Evolutionary conservation across 1,284 basidiomycete species (phyloP).

Genomic region (Moesziomyces sp.): DNA sequence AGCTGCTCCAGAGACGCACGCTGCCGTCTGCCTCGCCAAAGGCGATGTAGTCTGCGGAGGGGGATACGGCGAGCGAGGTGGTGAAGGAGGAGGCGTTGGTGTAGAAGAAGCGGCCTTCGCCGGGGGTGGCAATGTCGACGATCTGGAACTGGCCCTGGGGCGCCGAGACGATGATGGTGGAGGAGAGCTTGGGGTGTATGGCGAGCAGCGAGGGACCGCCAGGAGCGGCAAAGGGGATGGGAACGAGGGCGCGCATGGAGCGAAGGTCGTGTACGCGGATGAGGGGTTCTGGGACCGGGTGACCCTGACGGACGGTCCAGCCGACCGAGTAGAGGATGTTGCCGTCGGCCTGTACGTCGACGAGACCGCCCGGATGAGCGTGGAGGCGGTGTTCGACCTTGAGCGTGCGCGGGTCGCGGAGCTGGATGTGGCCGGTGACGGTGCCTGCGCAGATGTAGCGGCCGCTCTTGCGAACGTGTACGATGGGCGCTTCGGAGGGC

Average conservation of each 20-base stretch:
- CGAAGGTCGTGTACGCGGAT: conserved; percentile 93
- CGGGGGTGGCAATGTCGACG: conserved; percentile 81
- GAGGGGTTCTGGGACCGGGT: conserved; percentile 87
- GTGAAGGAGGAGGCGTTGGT: conserved; percentile 77
- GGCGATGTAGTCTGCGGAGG: conserved; percentile 87
- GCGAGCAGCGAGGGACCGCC: conserved; percentile 88
- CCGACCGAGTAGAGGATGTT: conserved; percentile 64
- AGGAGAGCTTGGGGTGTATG: conserved; percentile 81
- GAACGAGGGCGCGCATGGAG: conserved; percentile 80
- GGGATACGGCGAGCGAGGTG: conserved; percentile 83
- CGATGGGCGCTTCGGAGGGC: conserved; percentile 59
- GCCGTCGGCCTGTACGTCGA: conserved; percentile 65
- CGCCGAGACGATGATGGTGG: conserved; percentile 82
- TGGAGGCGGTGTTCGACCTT: conserved; percentile 59
- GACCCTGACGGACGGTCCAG: conserved; percentile 74
- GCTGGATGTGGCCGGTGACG: conserved; percentile 61
- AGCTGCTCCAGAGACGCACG: conserved; percentile 84
- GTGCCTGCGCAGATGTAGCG: conserved; percentile 57
- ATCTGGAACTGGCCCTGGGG: conserved; percentile 88
- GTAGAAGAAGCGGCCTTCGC: conserved; percentile 78
- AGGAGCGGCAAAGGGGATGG: conserved; percentile 80
- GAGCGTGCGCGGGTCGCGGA: conserved; percentile 64
- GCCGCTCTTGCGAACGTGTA: conserved; percentile 57
- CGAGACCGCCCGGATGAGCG: conserved; percentile 66
- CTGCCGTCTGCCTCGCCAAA: conserved; percentile 89